phyloP scores from a whole-genome alignment of 2,329 filamentous ascomycete genomes.

The Coleophoma eucalyptorum region DNA sequence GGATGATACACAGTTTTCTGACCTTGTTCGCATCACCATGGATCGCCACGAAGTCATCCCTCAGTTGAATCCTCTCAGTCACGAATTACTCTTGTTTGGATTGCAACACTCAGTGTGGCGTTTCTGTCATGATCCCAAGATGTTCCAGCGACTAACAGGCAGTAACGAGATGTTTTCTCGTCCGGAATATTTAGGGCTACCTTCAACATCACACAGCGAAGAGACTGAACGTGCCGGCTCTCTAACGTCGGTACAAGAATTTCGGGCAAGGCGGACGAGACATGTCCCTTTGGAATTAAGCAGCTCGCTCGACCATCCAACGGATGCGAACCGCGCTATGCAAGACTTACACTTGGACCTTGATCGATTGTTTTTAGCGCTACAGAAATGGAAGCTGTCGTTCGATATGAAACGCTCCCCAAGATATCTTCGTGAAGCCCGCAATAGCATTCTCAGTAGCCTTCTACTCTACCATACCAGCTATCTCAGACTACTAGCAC shows the following conservation, averaged over 20 bases:
- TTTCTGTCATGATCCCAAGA: neutral
- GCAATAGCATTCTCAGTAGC: neutral
- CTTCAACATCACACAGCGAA: neutral
- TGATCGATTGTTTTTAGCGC: neutral
- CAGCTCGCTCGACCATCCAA: neutral
- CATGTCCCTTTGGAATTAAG: neutral
- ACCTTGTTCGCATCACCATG: neutral
- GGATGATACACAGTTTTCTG: neutral
- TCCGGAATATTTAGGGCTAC: neutral
- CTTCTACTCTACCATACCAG: neutral
- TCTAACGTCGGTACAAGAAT: no score
- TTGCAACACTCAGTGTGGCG: neutral
- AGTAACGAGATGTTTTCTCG: neutral
- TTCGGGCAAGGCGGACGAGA: neutral
- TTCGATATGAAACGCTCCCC: neutral
- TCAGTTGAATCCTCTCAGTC: neutral
- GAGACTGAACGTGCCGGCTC: no score
- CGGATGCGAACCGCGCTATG: neutral
- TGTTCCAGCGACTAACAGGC: neutral
- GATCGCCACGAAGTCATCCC: neutral
- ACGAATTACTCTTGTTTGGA: neutral
- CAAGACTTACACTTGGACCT: neutral
- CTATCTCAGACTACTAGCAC: neutral
- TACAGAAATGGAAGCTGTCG: neutral
- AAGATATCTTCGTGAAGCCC: neutral